Evolutionary conservation across 768 basidiomycete genomes (phyloP), one percentile per base, ranked within the genome.

Genomic region (Lactifluus piperatus): DNA sequence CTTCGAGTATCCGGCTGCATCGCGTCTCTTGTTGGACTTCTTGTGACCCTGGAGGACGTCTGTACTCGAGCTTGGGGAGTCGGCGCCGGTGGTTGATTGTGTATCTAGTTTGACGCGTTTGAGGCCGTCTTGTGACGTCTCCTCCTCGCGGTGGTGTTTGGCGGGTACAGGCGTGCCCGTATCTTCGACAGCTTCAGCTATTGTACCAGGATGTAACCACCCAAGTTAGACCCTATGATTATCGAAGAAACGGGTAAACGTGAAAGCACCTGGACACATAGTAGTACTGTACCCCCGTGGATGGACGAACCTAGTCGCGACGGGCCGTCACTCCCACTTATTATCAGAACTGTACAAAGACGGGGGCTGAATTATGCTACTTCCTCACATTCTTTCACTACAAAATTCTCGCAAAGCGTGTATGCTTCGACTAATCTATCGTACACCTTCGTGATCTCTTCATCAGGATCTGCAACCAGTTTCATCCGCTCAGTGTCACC

Each of bases 381-480:
- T 37, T 41, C 30, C 26, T 39, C 45, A 7, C 50, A 58, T 13
- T n/a, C 44, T 20, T 46, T 32, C 13, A 58, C 45, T 46, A 58
- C 51, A 39, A 37, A 58, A 18, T 24, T 29, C 68, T 89, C 87
- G 64, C 84, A 85, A 51, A 70, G 65, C 54, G 75, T 72, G 68
- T 87, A 88, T 9, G 72, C 62, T 27, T 71, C 73, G 16, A 86
- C 75, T 26, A 88, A 71, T 7, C 67, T 71, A 24, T 79, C 78
- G 65, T 87, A 88, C n/a, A 81, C 64, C 54, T 71, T 68, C 10
- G 71, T 72, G 30, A 75, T 69, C 53, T 78, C 77, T 36, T 65
- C 66, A 47, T 72, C 70, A 0, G 85, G 85, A 67, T 77, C 77
- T 27, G 86, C 85, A 43, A 87, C 86, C 59, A 82, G 80, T 63